Base-by-base conservation (phyloP, 805 yeast species). In the Clavispora vitiphila region DNA sequence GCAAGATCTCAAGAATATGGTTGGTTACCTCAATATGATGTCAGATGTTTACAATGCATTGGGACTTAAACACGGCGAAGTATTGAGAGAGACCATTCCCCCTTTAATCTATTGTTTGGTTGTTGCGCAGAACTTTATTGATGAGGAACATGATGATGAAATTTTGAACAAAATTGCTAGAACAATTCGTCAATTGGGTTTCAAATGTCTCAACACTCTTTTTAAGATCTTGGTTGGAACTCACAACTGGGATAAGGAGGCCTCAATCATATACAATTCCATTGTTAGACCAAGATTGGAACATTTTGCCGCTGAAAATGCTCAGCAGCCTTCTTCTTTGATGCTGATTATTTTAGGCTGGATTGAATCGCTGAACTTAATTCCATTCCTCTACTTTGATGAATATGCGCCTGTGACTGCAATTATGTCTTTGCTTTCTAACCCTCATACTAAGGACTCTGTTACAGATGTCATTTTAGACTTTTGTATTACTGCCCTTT, bases 271-370 rank as follows among this genome's bases (percentile, higher is more conserved):
- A 10, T 83, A 76, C 54, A 57, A 61, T 3, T 56, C 66, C 19
- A 67, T 88, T 18, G 66, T 91, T 11, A 53, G 59, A 16, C 89
- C 95, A 7, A 76, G 95, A 54, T 67, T 93, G 51, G 67, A 46
- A 1, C 67, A 72, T 10, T 91, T 91, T 60, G 83, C 83, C 3
- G 73, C 65, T 31, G 96, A 85, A 53, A 93, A 91, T 58, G 67
- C 83, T 24, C 95, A 88, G 56, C 88, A 84, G 53, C 82, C 91
- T 0, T 88, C 97, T 0, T 75, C 95, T 0, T 58, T 91, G 34
- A 65, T 90, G 77, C 77, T 71, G 42, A 57, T 88, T 8, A 74
- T 91, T 53, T 61, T 78, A 6, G 64, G 74, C 8, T 76, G 95
- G 80, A 57, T 69, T 18, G 62, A 57, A 15, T 45, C 50, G 3